Conservation (phyloP, 768 basidiomycete species). For the Naganishia vishniacii region DNA sequence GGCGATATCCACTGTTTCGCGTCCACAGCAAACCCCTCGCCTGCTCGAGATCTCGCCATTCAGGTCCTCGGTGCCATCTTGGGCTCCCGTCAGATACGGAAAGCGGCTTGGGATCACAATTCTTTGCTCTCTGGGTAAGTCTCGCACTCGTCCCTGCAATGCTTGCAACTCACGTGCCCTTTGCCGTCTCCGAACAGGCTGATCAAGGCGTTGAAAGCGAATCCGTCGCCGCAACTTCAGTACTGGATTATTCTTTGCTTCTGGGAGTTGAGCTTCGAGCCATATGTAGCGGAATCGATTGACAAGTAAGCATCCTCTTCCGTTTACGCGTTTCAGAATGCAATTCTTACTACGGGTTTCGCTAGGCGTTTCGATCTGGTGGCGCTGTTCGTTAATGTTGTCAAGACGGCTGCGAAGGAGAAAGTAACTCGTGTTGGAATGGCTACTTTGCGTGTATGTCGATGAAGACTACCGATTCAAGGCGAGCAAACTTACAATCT, state of each 20-base stretch:
- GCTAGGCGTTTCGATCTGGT: slow-evolving; percentile 83
- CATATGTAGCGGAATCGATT: slow-evolving; percentile 73
- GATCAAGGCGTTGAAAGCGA: slow-evolving; percentile 72
- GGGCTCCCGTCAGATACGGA: slow-evolving; percentile 70
- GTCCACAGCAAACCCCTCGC: slow-evolving; percentile 29
- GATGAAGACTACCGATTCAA: neutral
- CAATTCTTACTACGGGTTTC: neutral
- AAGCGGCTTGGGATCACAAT: slow-evolving; percentile 65
- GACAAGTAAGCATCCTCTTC: slow-evolving; percentile 61
- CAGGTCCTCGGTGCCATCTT: slow-evolving; percentile 83
- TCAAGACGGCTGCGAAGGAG: slow-evolving; percentile 87
- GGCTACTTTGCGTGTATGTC: slow-evolving; percentile 74
- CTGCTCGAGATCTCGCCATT: slow-evolving; percentile 72
- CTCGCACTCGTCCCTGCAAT: neutral
- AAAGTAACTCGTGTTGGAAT: slow-evolving; percentile 91
- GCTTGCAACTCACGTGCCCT: no score
- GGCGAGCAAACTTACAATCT: neutral
- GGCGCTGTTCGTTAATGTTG: slow-evolving; percentile 72
- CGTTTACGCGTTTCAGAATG: neutral
- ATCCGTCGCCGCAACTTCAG: slow-evolving; percentile 83
- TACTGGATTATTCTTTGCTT: slow-evolving; percentile 90
- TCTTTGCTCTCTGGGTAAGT: slow-evolving; percentile 48
- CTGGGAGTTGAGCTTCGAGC: slow-evolving; percentile 90
- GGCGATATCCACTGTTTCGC: neutral
- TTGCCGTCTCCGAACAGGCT: no score